Evolutionary conservation across 2,329 filamentous ascomycete genomes (phyloP), one percentile per base, ranked within the genome.

Genomic region (Phialophora tarda): DNA sequence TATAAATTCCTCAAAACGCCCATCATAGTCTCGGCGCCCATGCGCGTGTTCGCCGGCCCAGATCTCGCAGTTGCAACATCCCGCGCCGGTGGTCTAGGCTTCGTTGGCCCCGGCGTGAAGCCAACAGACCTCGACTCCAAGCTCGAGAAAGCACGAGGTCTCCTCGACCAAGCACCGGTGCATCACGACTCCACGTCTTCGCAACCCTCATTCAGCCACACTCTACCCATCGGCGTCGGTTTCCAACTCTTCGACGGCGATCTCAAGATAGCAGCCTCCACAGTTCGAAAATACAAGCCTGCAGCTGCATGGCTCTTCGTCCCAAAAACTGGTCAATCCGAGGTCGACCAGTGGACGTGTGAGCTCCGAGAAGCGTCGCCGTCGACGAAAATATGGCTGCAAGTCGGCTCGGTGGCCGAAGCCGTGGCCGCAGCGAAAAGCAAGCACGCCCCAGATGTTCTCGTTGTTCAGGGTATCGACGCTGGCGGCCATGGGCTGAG

Each of bases 21-120:
- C 60, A 62, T 91, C 28, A 82, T 92, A 41, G 79, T 83, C 59
- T 81, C 82, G 41, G 89, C 88, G 1, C 90, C 90, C 0, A 91
- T 92, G 89, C 84, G 87, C 47, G 80, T 87, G 34, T 85, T 91
- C 59, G 79, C 82, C 71, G 82, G 74, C 73, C 83, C 75, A 69
- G 82, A 74, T 0, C 82, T 92, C 3, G 86, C 88, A 4, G 78
- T 86, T 34, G 83, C 86, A 56, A 83, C 91, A 10, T 87, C 85
- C 1, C 77, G 77, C 71, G 84, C 86, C 41, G 82, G 83, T 6
- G 83, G 82, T 5, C 69, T 84, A 0, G 85, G 79, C 6, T 80
- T 92, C 70, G 80, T 86, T 26, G 78, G 79, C 1, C 86, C 86
- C 1, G 88, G 87, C 2, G 91, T 72, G 60, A 72, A 77, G 44